Evolutionary conservation across 768 basidiomycete genomes (phyloP).

Genomic region (Pleurotus eryngii): DNA sequence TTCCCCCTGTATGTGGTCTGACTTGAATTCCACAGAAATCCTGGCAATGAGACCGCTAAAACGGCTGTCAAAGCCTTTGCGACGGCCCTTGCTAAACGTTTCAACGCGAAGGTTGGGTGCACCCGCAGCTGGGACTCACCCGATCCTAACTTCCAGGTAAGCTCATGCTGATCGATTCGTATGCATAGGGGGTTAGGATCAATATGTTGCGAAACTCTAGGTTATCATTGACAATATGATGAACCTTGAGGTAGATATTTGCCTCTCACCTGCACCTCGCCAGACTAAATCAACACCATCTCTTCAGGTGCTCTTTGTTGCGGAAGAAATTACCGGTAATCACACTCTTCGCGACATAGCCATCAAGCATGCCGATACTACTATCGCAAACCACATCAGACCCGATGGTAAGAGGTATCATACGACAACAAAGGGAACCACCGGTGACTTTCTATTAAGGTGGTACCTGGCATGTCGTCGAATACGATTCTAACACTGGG

Average conservation of each 20-base stretch:
- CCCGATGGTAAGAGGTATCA: slow-evolving; percentile 43
- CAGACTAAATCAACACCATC: not conserved
- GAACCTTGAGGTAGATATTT: slow-evolving; percentile 52
- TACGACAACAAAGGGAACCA: not conserved
- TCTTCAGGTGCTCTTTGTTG: slow-evolving; percentile 44
- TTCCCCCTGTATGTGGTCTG: not conserved
- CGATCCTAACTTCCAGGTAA: slow-evolving; percentile 58
- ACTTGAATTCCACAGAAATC: slow-evolving; percentile 40
- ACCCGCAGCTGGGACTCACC: slow-evolving; percentile 66
- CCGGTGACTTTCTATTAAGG: slow-evolving; percentile 22
- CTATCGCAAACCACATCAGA: slow-evolving; percentile 64
- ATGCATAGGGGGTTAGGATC: too few species aligned
- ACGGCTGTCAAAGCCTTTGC: slow-evolving; percentile 58
- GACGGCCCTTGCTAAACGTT: slow-evolving; percentile 51
- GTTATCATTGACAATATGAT: slow-evolving; percentile 83
- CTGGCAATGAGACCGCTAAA: slow-evolving; percentile 52
- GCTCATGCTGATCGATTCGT: slow-evolving; percentile 3
- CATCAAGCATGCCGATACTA: slow-evolving; percentile 61
- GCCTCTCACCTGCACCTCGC: not conserved
- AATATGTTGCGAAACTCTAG: slow-evolving; percentile 19
- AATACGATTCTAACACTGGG: slow-evolving; percentile 66
- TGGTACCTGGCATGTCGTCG: slow-evolving; percentile 58
- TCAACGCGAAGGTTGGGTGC: slow-evolving; percentile 57
- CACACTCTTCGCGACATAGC: slow-evolving; percentile 57
- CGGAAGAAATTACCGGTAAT: slow-evolving; percentile 57